These are phyloP conservation scores for Thielaviopsis musarum DNA, from an alignment of 2,329 filamentous ascomycete species.

Conservation along the genomic window DNA sequence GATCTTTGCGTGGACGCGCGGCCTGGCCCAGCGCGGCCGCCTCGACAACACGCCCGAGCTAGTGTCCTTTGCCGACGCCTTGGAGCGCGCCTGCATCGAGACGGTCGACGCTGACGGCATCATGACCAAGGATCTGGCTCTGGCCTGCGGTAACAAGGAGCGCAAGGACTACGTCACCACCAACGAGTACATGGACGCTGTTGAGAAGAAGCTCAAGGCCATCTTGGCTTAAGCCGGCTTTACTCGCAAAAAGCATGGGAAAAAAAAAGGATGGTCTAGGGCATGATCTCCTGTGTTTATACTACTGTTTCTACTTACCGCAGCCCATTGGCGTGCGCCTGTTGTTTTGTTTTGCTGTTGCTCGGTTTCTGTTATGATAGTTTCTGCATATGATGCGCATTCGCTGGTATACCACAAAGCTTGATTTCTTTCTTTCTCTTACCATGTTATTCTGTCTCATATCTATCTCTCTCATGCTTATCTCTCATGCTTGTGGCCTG, in stretches of 20 bases:
- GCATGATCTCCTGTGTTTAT: slow-evolving; percentile 1
- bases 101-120: slow-evolving; percentile 85
- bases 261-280: background rate
- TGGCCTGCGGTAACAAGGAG: slow-evolving; percentile 77
- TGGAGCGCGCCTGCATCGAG: slow-evolving; percentile 88
- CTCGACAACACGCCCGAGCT: slow-evolving; percentile 88
- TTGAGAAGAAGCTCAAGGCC: slow-evolving; percentile 75
- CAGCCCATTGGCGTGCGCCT: background rate
- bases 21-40: slow-evolving; percentile 80
- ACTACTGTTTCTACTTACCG: slow-evolving; percentile 2
- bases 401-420: background rate
- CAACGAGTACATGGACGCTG: slow-evolving; percentile 76
- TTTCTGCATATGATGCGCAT: slow-evolving; percentile 4
- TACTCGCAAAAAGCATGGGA: background rate
- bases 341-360: background rate
- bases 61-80: slow-evolving; percentile 73
- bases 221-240: slow-evolving; percentile 29
- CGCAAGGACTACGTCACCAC: slow-evolving; percentile 82
- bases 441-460: slow-evolving; percentile 7
- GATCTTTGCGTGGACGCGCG: slow-evolving; percentile 98
- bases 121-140: slow-evolving; percentile 99
- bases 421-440: slow-evolving; percentile 9
- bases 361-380: background rate
- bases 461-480: too few relatives aligned
- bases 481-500: too few relatives aligned